Conservation (phyloP, 1,284 basidiomycete genomes). For the Puccinia hordei region DNA sequence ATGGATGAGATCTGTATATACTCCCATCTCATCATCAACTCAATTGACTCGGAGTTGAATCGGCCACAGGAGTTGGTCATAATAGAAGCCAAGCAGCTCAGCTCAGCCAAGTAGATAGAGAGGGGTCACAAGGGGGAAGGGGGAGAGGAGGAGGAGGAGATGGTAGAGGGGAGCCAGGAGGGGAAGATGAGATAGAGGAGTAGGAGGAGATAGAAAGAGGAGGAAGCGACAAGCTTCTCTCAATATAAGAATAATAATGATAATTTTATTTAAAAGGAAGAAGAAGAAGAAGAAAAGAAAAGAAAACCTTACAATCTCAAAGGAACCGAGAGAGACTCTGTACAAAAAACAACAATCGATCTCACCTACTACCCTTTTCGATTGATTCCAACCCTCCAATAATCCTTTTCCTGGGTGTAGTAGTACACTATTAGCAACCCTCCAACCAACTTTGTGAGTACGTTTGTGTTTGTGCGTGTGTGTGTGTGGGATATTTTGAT, state of each 20-base stretch:
- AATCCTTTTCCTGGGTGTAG: not conserved
- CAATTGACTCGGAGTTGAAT: conserved; percentile 35
- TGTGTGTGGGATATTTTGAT: not conserved
- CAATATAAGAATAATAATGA: too few relatives aligned
- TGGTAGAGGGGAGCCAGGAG: conserved; percentile 13
- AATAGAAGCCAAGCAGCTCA: too few relatives aligned
- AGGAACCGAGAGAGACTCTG: not conserved
- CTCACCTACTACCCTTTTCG: not conserved
- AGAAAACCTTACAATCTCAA: conserved; percentile 3
- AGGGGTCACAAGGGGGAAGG: conserved; percentile 24
- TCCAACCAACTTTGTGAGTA: conserved; percentile 4
- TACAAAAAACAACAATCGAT: conserved; percentile 2
- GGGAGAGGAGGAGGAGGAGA: not conserved
- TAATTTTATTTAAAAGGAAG: not conserved
- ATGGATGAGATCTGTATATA: conserved; percentile 30
- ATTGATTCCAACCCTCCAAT: not conserved
- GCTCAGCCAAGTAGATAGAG: conserved; percentile 27
- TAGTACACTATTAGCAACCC: not conserved
- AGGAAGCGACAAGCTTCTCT: conserved; percentile 32
- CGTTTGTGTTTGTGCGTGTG: too few relatives aligned
- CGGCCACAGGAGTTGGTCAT: conserved; percentile 23
- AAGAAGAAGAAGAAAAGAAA: too few relatives aligned
- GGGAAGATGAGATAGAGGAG: conserved; percentile 10
- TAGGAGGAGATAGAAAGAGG: not conserved
- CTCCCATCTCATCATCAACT: conserved; percentile 35